Percentiles rank a stretch among this genome's conserved stretches.
phyloP scores from a whole-genome alignment of 2,329 filamentous ascomycete species.

The Zasmidium citrigriseum region DNA sequence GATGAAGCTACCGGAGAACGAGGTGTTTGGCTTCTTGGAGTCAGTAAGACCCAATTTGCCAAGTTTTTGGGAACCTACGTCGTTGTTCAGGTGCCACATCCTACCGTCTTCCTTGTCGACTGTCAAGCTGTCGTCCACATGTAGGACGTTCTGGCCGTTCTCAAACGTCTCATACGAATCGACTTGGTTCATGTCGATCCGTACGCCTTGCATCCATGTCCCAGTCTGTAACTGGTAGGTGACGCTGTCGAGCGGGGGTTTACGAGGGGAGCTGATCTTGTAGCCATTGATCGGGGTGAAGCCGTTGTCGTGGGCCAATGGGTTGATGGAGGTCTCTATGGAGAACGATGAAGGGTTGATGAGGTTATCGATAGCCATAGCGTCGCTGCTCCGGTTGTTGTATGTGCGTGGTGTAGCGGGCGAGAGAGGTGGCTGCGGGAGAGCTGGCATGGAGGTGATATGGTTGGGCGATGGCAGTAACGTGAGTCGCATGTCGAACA shows the following conservation, averaged over 20 bases:
- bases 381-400: background rate
- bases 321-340: background rate
- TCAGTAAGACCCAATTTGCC: constrained; percentile 4
- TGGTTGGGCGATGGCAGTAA: background rate
- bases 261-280: background rate
- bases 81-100: constrained; percentile 20
- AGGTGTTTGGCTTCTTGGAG: constrained; percentile 10
- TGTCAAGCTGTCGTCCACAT: background rate
- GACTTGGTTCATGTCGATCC: constrained; percentile 8
- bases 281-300: background rate
- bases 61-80: constrained; percentile 3
- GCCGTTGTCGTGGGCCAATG: background rate
- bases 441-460: background rate
- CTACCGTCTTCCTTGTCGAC: constrained; percentile 17
- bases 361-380: background rate
- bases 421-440: background rate
- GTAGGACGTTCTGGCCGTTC: background rate
- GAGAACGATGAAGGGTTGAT: background rate
- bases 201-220: background rate
- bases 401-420: background rate
- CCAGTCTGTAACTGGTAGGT: background rate
- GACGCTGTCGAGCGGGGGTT: background rate
- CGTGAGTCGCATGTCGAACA: background rate
- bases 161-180: background rate
- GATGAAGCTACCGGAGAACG: constrained; percentile 17